A percentile compares a stretch with the other conserved stretches of the same genome.
Evolutionary conservation across 169 alveolate genomes (phyloP).

Genomic region (Eimeria necatrix): DNA sequence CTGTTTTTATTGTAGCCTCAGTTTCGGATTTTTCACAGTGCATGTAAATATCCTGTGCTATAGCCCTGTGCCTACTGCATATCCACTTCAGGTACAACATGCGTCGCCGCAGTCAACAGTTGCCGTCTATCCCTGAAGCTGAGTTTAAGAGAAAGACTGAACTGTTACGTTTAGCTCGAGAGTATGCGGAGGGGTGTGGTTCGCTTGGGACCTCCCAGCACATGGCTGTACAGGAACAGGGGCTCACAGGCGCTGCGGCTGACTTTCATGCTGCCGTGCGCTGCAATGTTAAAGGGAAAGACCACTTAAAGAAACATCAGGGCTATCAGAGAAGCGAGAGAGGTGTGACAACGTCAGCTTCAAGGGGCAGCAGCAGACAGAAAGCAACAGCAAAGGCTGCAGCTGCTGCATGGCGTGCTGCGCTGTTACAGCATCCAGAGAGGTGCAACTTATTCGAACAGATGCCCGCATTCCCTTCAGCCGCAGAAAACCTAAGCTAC

Average conservation of each 20-base stretch:
- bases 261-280: conserved; percentile 67
- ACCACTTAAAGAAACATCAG: conserved; percentile 38
- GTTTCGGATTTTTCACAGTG: too few relatives aligned
- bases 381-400: conserved; percentile 59
- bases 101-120: conserved; percentile 70
- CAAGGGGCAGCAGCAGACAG: background rate
- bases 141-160: conserved; percentile 60
- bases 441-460: conserved; percentile 65
- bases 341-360: background rate
- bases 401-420: conserved; percentile 75
- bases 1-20: too few relatives aligned
- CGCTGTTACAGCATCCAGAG: conserved; percentile 66
- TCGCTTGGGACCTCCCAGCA: background rate
- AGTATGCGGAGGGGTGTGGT: conserved; percentile 53
- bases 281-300: conserved; percentile 57
- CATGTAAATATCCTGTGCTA: background rate
- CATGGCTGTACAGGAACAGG: background rate
- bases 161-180: conserved; percentile 70
- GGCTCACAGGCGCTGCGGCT: conserved; percentile 56
- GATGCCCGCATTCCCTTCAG: conserved; percentile 66
- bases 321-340: background rate
- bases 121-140: background rate
- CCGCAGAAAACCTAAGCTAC: conserved; percentile 49
- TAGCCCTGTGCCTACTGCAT: background rate
- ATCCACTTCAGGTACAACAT: conserved; percentile 62